A percentile compares a stretch with the other conserved stretches of the same genome.
These are phyloP conservation scores for Saxophila tyrrhenica DNA, from an alignment of 495 filamentous ascomycete genomes.

Conservation along the genomic window DNA sequence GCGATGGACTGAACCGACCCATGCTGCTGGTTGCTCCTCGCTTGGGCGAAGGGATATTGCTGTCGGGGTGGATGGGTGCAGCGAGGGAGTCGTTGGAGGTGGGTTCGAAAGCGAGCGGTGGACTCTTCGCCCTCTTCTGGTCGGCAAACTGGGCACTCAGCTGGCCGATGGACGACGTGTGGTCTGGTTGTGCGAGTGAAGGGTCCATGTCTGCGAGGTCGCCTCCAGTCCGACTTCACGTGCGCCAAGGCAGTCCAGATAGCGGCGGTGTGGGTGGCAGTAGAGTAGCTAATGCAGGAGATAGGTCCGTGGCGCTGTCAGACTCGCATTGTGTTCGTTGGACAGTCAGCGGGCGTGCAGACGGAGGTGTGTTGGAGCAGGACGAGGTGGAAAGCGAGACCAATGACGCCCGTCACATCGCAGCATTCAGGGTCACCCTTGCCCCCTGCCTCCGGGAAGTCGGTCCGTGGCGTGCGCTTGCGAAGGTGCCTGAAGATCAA, in stretches of 20 bases:
- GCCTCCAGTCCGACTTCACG: background rate
- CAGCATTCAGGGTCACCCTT: background rate
- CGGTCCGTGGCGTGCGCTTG: background rate
- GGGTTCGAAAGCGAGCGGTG: slow-evolving; percentile 9
- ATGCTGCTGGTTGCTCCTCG: background rate
- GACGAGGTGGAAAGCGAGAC: background rate
- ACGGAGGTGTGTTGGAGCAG: background rate
- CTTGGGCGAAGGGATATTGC: background rate
- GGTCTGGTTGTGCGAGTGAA: background rate
- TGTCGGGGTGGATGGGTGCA: background rate
- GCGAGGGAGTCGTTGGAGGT: slow-evolving; percentile 12
- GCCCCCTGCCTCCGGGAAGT: background rate
- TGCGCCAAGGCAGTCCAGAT: background rate
- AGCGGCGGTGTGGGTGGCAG: background rate
- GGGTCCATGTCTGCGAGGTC: background rate
- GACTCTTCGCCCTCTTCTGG: slow-evolving; percentile 4
- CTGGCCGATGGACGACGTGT: background rate
- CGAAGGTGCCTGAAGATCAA: background rate
- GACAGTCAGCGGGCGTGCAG: background rate
- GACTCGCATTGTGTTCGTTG: background rate
- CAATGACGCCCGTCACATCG: background rate
- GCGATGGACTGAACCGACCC: background rate
- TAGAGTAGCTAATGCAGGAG: background rate
- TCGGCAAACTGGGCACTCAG: slow-evolving; percentile 1
- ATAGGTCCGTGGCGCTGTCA: background rate